Conservation (phyloP, 352 stramenopile species). For the Aphanomyces stellatus region DNA sequence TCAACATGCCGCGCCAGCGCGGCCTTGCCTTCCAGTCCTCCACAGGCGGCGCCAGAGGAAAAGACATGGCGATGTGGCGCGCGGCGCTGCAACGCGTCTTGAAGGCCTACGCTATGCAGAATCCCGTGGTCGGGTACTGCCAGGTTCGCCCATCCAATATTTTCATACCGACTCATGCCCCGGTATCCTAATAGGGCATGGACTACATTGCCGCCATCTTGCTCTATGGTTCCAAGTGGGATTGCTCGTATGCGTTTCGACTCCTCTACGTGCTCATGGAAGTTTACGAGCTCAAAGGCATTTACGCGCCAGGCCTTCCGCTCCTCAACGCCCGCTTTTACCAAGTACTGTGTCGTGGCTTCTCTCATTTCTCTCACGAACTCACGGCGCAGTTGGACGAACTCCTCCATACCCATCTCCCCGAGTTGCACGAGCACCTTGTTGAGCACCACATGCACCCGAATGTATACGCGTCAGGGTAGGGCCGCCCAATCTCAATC, state of each 20-base stretch:
- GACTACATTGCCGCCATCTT: conserved; percentile 15
- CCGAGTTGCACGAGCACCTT: conserved; percentile 13
- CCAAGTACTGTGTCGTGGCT: neutral
- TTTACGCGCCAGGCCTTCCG: conserved; percentile 14
- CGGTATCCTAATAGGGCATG: conserved; percentile 13
- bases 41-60: neutral
- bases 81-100: conserved; percentile 55
- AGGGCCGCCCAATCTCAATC: neutral
- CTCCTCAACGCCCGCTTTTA: conserved; percentile 17
- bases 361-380: neutral
- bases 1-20: conserved; percentile 22
- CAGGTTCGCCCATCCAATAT: conserved; percentile 33
- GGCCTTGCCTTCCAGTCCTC: neutral
- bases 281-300: conserved; percentile 3
- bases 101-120: conserved; percentile 68
- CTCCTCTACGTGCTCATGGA: conserved; percentile 16
- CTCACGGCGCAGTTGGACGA: neutral
- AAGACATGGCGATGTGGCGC: conserved; percentile 4
- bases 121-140: conserved; percentile 75
- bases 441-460: conserved; percentile 13
- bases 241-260: conserved; percentile 17
- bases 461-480: conserved; percentile 15
- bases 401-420: conserved; percentile 12
- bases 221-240: conserved; percentile 18
- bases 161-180: too few species aligned